Conservation (phyloP, 768 basidiomycete species). For the Phallus indusiatus region DNA sequence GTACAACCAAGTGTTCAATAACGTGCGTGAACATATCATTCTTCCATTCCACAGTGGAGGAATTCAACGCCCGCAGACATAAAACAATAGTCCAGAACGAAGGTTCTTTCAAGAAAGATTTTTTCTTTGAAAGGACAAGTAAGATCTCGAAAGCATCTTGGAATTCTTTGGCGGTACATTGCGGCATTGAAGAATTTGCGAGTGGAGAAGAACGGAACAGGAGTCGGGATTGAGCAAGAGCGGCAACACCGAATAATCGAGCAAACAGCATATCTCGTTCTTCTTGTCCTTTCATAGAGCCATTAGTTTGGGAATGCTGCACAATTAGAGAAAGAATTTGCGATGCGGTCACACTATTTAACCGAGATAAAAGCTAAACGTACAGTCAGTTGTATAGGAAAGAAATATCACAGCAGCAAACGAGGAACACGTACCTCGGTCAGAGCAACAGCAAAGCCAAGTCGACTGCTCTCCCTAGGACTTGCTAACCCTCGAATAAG, state of each 20-base stretch:
- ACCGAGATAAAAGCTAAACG: constrained; percentile 62
- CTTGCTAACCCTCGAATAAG: constrained; percentile 84
- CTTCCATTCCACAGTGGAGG: constrained; percentile 62
- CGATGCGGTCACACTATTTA: constrained; percentile 66
- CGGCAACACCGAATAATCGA: constrained; percentile 79
- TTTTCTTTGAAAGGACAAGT: constrained; percentile 64
- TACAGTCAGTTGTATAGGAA: not conserved
- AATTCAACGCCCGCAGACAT: constrained; percentile 50
- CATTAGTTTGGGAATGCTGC: constrained; percentile 59
- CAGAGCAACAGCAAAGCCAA: constrained; percentile 93
- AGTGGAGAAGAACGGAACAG: constrained; percentile 54
- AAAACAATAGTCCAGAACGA: constrained; percentile 76
- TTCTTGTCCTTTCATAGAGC: constrained; percentile 82
- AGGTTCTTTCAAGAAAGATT: constrained; percentile 86
- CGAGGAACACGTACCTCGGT: constrained; percentile 72
- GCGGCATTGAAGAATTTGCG: constrained; percentile 37
- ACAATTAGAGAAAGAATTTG: constrained; percentile 72
- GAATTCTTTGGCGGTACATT: constrained; percentile 53
- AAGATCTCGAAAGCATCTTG: constrained; percentile 49
- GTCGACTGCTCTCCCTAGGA: constrained; percentile 83
- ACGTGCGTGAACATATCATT: constrained; percentile 45
- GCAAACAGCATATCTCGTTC: constrained; percentile 90
- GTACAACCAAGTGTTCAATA: constrained; percentile 43
- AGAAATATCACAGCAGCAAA: not conserved
- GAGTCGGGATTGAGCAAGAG: constrained; percentile 78